phyloP scores from a whole-genome alignment of 2,329 filamentous ascomycete genomes.

The Gaeumannomyces tritici region DNA sequence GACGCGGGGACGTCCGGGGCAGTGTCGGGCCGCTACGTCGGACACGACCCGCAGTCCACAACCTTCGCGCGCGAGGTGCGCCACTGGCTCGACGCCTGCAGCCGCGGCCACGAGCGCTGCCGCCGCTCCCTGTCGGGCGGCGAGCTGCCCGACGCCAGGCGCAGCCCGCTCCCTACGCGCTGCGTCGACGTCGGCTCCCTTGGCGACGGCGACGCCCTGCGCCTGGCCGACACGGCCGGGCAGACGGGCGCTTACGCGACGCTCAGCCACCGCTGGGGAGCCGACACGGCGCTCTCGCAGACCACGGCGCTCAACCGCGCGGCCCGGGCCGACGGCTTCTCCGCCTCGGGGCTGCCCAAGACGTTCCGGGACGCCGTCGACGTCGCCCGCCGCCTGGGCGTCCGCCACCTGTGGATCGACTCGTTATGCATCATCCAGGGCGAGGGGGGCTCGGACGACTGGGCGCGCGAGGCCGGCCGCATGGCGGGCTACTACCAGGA shows the following conservation, averaged over 20 bases:
- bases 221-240: not conserved
- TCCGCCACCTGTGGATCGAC: slow-evolving; percentile 9
- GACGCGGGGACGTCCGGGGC: too few relatives aligned
- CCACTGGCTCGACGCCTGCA: too few relatives aligned
- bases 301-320: not conserved
- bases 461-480: slow-evolving; percentile 4
- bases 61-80: too few relatives aligned
- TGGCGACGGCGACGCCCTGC: not conserved
- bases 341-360: not conserved
- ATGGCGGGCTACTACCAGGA: slow-evolving; percentile 7
- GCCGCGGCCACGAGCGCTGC: not conserved
- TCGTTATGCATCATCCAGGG: slow-evolving; percentile 8
- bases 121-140: not conserved
- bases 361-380: slow-evolving; percentile 7
- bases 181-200: not conserved
- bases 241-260: not conserved
- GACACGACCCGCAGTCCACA: too few relatives aligned
- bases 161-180: not conserved
- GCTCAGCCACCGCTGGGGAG: not conserved
- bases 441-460: slow-evolving; percentile 7
- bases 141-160: not conserved
- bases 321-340: not conserved
- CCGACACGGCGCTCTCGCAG: not conserved
- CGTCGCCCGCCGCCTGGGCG: slow-evolving; percentile 1
- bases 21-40: too few relatives aligned